Conservation (phyloP, 176 grass and related monocot species). For the Zea mays region DNA sequence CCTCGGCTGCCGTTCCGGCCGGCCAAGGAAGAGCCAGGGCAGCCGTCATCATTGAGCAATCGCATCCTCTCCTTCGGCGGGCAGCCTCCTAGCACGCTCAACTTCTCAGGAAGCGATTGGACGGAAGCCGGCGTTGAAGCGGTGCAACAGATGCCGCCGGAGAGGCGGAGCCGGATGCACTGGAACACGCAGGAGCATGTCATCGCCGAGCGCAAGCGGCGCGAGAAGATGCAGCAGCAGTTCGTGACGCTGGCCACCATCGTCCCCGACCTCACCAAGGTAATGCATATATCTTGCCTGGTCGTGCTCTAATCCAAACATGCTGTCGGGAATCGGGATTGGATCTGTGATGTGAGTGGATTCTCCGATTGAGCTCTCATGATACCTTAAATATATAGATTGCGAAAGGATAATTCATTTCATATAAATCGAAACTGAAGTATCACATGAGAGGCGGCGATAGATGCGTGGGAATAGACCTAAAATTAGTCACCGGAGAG, state of each 20-base stretch:
- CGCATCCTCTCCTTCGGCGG: conserved; percentile 47
- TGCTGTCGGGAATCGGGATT: not conserved
- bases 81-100: conserved; percentile 20
- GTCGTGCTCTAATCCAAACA: not conserved
- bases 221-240: conserved; percentile 72
- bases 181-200: conserved; percentile 62
- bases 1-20: conserved; percentile 27
- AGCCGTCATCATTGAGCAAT: conserved; percentile 21
- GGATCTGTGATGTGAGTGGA: not conserved
- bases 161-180: conserved; percentile 44
- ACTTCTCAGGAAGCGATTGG: conserved; percentile 48
- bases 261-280: conserved; percentile 70
- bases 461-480: not conserved
- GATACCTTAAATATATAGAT: not conserved
- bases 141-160: conserved; percentile 27
- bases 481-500: not conserved
- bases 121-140: conserved; percentile 22
- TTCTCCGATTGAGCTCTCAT: not conserved
- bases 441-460: not conserved
- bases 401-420: not conserved
- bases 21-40: conserved; percentile 15
- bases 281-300: not conserved
- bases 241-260: conserved; percentile 59
- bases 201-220: conserved; percentile 60
- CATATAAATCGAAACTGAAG: not conserved